phyloP scores from a whole-genome alignment of 2,329 filamentous ascomycete species.

The Parastagonospora avenae region DNA sequence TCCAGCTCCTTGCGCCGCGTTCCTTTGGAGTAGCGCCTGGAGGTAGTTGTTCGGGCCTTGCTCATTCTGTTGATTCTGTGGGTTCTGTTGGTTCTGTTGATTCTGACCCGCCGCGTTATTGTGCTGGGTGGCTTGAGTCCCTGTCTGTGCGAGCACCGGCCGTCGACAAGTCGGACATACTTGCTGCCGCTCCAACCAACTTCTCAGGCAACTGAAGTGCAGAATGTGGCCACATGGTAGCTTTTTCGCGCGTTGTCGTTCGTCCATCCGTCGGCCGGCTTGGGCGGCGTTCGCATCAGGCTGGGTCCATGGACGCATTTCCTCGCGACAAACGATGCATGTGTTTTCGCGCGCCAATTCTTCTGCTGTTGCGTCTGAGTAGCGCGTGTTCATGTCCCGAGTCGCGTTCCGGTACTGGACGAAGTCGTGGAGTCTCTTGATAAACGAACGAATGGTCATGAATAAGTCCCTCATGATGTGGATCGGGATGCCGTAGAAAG shows the following conservation, averaged over 20 bases:
- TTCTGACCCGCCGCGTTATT: constrained; percentile 33
- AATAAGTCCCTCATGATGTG: constrained; percentile 97
- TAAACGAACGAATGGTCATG: constrained; percentile 88
- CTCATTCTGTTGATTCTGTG: constrained; percentile 18
- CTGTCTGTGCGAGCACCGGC: constrained; percentile 66
- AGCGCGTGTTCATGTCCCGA: constrained; percentile 87
- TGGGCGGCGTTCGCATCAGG: constrained; percentile 49
- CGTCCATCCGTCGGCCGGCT: constrained; percentile 63
- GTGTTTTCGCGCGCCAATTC: constrained; percentile 87
- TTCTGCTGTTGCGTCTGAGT: constrained; percentile 86
- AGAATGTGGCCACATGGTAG: constrained; percentile 94
- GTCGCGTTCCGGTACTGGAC: constrained; percentile 90
- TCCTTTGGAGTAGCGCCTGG: constrained; percentile 24
- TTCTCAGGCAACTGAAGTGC: constrained; percentile 91
- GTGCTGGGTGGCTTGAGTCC: constrained; percentile 30
- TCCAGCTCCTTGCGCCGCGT: constrained; percentile 22
- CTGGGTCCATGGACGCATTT: constrained; percentile 82
- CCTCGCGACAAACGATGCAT: constrained; percentile 96
- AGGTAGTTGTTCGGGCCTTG: constrained; percentile 19
- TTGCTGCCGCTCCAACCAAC: constrained; percentile 96
- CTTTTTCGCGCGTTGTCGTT: constrained; percentile 89
- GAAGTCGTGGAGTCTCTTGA: constrained; percentile 86
- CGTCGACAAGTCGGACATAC: constrained; percentile 93
- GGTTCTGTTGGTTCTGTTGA: constrained; percentile 14
- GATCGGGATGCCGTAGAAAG: constrained; percentile 93